Evolutionary conservation across 2,329 filamentous ascomycete genomes (phyloP), one percentile per base, ranked within the genome.

Genomic region (Penicillium hordei): DNA sequence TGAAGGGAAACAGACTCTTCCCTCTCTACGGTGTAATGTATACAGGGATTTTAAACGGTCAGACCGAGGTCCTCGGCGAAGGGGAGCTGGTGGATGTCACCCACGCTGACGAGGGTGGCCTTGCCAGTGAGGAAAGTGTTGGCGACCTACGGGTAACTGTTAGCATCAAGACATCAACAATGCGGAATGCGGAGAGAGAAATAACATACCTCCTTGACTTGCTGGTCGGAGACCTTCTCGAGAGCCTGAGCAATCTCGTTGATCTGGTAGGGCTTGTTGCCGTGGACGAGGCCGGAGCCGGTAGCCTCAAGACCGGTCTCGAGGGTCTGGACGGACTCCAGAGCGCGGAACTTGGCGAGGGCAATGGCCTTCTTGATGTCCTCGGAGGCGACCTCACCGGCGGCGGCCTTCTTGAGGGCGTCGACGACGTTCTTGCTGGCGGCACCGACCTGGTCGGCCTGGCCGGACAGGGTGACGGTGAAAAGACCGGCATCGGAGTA

Each of bases 401-500:
- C 84, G 15, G 91, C 87, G 65, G 96, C 83, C 77, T 85, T 86
- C 85, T 96, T 91, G 68, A 99, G 81, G 44, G 87, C 85, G 75
- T 93, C 90, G 68, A 93, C 89, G 39, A 90, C 86, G 72, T 88
- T 88, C 75, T 87, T 83, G 55, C 91, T 89, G 58, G 88, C 90
- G 71, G 85, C 83, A 65, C 86, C 85, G 64, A 99, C 86, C 64
- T 89, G 86, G 52, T 81, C 73, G 45, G 91, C 90, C 50, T 86
- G 80, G 57, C 94, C 95, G 56, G 82, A 86, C 68, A 99, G 83
- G 73, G 91, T 87, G 68, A 97, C 86, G 70, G 90, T 86, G 66
- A 99, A 82, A 48, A 99, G 89, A 70, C 94, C 93, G 65, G 94
- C 91, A 72, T 99, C 94, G 17, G 93, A 96, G 86, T 97, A 99